Conservation (phyloP, 2,329 filamentous ascomycete genomes). For the Dothistroma pini region DNA sequence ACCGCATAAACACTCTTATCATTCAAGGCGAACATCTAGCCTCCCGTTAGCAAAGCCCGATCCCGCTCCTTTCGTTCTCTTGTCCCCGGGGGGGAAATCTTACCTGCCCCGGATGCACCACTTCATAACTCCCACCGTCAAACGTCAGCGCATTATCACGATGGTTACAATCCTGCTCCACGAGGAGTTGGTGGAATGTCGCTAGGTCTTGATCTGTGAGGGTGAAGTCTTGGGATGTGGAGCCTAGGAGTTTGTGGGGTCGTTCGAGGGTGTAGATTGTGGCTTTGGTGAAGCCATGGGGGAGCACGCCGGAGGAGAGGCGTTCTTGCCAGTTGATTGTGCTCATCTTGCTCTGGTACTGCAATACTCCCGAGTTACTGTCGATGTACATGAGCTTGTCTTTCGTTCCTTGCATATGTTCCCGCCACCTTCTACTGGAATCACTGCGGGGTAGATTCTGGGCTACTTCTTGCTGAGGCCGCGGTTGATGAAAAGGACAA, state of each 20-base stretch:
- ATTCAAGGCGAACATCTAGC: neutral
- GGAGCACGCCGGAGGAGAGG: neutral
- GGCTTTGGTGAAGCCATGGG: neutral
- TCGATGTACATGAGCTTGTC: neutral
- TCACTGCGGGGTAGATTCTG: constrained; percentile 1
- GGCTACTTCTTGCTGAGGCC: neutral
- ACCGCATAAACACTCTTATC: neutral
- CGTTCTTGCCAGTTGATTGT: neutral
- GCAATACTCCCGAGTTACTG: neutral
- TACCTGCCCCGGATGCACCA: neutral
- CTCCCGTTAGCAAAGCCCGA: neutral
- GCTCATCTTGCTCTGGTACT: neutral
- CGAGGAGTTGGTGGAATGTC: neutral
- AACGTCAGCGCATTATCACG: neutral
- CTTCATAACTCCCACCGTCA: neutral
- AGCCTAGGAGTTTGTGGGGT: neutral
- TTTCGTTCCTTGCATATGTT: neutral
- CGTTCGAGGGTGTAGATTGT: neutral
- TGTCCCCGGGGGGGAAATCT: neutral
- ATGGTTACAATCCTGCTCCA: neutral
- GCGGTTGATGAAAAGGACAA: neutral
- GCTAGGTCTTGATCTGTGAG: neutral
- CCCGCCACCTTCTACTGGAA: neutral
- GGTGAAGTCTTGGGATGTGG: neutral
- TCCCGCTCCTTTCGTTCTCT: neutral